A percentile compares a stretch with the other conserved stretches of the same genome.
These are phyloP conservation scores for Chionographis japonica DNA, from an alignment of 106 monocot species.

Conservation along the genomic window DNA sequence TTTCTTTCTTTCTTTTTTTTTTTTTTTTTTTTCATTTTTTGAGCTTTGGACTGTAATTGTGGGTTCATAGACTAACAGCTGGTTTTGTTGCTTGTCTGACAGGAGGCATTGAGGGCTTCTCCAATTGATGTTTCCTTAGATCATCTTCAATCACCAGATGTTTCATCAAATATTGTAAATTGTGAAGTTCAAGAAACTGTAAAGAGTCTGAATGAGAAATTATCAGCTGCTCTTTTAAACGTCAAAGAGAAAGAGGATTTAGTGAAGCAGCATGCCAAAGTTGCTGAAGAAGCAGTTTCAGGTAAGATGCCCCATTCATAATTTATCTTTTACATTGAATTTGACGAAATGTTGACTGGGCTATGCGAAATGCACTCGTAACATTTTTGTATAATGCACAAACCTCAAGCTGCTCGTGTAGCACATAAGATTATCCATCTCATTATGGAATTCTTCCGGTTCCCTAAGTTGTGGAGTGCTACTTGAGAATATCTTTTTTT, in stretches of 20 bases:
- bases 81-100: neutral
- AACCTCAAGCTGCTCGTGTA: too few species aligned
- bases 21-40: too few species aligned
- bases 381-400: too few species aligned
- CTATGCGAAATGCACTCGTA: too few species aligned
- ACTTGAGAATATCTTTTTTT: too few species aligned
- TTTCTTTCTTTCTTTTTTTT: too few species aligned
- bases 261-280: constrained; percentile 73
- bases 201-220: constrained; percentile 59
- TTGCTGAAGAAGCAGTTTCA: constrained; percentile 89
- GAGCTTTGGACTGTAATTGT: neutral
- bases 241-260: constrained; percentile 79
- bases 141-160: constrained; percentile 34
- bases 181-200: constrained; percentile 38
- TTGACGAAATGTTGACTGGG: too few species aligned
- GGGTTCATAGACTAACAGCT: neutral
- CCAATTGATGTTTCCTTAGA: constrained; percentile 31
- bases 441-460: too few species aligned
- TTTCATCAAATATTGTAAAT: constrained; percentile 21
- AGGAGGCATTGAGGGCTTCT: constrained; percentile 28
- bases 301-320: constrained; percentile 27
- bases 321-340: too few species aligned
- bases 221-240: constrained; percentile 57
- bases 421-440: too few species aligned
- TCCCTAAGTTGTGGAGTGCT: too few species aligned